phyloP scores from a whole-genome alignment of 257 asterid species.

The Prunella vulgaris region DNA sequence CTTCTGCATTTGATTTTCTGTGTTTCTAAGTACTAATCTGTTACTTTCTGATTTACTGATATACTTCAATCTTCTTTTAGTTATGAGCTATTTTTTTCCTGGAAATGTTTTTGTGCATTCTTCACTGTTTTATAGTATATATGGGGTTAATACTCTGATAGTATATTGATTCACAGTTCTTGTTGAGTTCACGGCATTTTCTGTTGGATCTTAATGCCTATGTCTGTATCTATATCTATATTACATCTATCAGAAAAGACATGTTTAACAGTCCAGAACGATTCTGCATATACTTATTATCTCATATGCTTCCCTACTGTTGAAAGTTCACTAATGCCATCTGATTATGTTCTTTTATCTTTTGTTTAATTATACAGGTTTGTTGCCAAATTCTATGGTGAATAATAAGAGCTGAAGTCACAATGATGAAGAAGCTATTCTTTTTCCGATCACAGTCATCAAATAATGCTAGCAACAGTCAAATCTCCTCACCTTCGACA shows the following conservation, averaged over 20 bases:
- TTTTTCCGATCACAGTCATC: constrained; percentile 68
- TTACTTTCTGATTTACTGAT: not conserved
- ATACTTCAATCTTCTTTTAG: constrained; percentile 5
- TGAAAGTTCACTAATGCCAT: constrained; percentile 9
- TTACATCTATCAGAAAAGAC: not conserved
- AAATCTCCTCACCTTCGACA: constrained; percentile 54
- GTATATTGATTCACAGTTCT: not conserved
- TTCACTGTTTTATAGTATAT: not conserved
- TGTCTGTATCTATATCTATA: not conserved
- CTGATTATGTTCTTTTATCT: not conserved
- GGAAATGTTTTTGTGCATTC: not conserved
- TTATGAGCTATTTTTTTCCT: not conserved
- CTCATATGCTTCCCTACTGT: constrained; percentile 6
- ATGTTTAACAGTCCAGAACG: not conserved
- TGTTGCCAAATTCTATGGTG: constrained; percentile 23
- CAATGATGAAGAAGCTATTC: constrained; percentile 85
- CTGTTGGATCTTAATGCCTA: not conserved
- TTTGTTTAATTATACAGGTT: constrained; percentile 18
- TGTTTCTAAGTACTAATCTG: constrained; percentile 1
- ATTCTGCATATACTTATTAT: constrained; percentile 12
- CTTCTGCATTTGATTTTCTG: constrained; percentile 14
- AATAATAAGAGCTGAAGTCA: constrained; percentile 29
- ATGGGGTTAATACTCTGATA: not conserved
- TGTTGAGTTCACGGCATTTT: not conserved
- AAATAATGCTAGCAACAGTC: constrained; percentile 30